Evolutionary conservation across 345 rosid species (phyloP), one percentile per base, ranked within the genome.

Genomic region (Gossypium ekmanianum): DNA sequence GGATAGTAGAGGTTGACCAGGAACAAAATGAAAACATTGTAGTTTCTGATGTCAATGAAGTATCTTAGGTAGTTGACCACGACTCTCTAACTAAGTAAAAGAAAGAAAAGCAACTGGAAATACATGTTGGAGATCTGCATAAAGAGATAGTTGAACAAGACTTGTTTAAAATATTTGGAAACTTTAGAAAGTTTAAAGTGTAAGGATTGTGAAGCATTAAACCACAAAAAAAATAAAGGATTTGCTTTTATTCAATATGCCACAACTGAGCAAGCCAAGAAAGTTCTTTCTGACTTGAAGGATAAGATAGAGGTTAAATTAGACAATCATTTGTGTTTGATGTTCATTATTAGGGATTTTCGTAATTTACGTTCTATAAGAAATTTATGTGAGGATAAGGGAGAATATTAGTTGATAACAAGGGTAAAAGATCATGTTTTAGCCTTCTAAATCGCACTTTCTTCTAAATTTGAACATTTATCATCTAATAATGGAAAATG

Each of bases 211-310:
- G 14, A 76, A 39, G 57, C 57, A 57, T 50, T n/a, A 26, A 29
- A 70, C 17, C 16, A 57, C 20, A 27, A 61, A 51, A 2, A 24
- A 22, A 29, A 27, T 0, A 27, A 27, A 70, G 47, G 74, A 20
- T 76, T 76, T 70, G 71, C 63, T 59, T 76, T 69, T 71, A 50
- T 76, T 47, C 51, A 61, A 27, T 76, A 70, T 76, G 61, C 79
- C 18, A 76, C 75, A 10, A 10, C 11, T 16, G 70, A 76, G n/a
- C 75, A 76, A 61, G 63, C 79, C 55, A 61, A 50, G 54, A 61
- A 70, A 59, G 79, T 47, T 61, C 20, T 76, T 45, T 69, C 70
- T 50, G 13, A 51, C 10, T 17, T 70, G 24, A 70, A 76, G 43
- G 45, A 76, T 70, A 75, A 71, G 44, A 68, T 76, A 61, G 47